Percentiles rank a stretch among this genome's conserved stretches.
These are phyloP conservation scores for Arachis monticola DNA, from an alignment of 331 rosid species.

Conservation along the genomic window DNA sequence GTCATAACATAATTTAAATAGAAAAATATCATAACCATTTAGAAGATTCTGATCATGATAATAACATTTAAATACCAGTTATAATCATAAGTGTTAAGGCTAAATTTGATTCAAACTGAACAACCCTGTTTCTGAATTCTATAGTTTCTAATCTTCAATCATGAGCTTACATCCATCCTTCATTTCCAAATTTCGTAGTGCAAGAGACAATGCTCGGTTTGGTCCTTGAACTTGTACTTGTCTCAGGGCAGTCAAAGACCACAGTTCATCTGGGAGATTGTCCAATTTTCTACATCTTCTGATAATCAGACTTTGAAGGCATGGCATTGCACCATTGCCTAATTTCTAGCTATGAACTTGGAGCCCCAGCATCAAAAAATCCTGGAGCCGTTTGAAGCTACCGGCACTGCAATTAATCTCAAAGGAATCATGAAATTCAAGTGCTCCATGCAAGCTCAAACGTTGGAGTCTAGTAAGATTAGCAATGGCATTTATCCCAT, in stretches of 20 bases:
- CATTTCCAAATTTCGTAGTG: background rate
- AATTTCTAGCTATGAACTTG: constrained; percentile 7
- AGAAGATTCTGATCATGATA: too few relatives aligned
- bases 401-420: background rate
- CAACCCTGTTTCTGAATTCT: background rate
- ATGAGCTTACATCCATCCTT: constrained; percentile 7
- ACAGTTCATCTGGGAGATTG: constrained; percentile 27
- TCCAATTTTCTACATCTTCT: fast-evolving
- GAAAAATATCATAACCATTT: too few relatives aligned
- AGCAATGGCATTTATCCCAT: background rate
- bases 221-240: background rate
- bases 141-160: background rate
- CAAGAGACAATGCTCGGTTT: background rate
- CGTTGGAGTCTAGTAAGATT: background rate
- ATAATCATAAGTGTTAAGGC: too few relatives aligned
- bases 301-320: background rate
- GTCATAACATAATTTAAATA: too few relatives aligned
- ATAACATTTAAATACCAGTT: too few relatives aligned
- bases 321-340: constrained; percentile 30
- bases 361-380: background rate
- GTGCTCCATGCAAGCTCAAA: background rate
- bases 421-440: background rate
- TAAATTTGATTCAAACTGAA: background rate
- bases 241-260: constrained; percentile 30
- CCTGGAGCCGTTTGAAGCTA: background rate